These are phyloP conservation scores for Meyerozyma athensensis DNA, from an alignment of 1,139 yeast species.

Conservation along the genomic window DNA sequence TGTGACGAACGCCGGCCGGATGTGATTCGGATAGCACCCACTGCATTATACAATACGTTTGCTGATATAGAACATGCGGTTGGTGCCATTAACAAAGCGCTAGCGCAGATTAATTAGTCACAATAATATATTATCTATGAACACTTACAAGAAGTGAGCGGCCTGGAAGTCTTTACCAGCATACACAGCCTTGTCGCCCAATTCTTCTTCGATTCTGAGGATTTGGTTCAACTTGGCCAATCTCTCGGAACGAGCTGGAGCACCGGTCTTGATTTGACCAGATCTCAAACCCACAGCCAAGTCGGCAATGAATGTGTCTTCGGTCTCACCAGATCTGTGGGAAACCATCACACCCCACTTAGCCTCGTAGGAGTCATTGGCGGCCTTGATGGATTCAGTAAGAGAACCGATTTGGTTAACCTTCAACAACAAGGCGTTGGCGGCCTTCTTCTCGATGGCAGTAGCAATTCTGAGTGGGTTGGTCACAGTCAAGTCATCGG, in stretches of 20 bases:
- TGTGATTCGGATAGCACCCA: constrained; percentile 81
- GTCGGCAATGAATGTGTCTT: constrained; percentile 96
- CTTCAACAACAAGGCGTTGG: constrained; percentile 89
- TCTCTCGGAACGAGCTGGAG: constrained; percentile 99
- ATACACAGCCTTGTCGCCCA: constrained; percentile 91
- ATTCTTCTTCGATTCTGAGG: constrained; percentile 95
- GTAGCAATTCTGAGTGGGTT: constrained; percentile 90
- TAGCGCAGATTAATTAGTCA: constrained; percentile 7
- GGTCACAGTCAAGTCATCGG: constrained; percentile 96
- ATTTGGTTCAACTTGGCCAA: constrained; percentile 96
- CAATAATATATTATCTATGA: not conserved
- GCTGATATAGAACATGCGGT: constrained; percentile 53
- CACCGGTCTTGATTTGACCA: constrained; percentile 99
- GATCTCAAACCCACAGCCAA: constrained; percentile 93
- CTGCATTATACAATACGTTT: constrained; percentile 77
- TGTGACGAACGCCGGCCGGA: constrained; percentile 89
- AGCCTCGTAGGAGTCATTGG: constrained; percentile 83
- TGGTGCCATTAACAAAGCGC: constrained; percentile 37
- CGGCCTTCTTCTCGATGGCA: constrained; percentile 93
- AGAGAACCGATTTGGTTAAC: constrained; percentile 94
- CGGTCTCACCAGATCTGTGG: constrained; percentile 99
- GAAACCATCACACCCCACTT: constrained; percentile 98
- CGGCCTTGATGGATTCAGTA: constrained; percentile 89
- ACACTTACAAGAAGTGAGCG: constrained; percentile 20
- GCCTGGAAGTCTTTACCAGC: constrained; percentile 86